Evolutionary conservation across 2,329 filamentous ascomycete species (phyloP).

Genomic region (Phialemonium atrogriseum): DNA sequence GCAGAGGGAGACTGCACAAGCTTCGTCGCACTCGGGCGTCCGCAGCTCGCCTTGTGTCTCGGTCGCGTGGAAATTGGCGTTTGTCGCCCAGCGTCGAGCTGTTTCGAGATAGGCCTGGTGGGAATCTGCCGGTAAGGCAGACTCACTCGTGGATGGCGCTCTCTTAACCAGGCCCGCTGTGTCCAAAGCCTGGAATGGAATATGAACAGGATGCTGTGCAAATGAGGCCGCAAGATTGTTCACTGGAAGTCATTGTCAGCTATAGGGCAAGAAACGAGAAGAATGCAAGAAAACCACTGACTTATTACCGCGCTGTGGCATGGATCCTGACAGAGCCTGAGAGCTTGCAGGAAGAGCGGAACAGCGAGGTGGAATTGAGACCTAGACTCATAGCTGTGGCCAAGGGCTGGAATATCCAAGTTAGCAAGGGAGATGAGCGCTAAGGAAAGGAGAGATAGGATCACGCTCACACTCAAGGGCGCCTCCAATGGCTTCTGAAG

Average conservation of each 20-base stretch:
- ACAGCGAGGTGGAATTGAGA: constrained; percentile 73
- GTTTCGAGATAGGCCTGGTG: constrained; percentile 57
- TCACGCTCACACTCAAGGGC: constrained; percentile 54
- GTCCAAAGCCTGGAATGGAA: constrained; percentile 22
- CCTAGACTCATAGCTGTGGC: constrained; percentile 64
- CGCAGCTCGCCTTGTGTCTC: constrained; percentile 58
- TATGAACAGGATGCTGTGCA: constrained; percentile 52
- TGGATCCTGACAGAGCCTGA: constrained; percentile 54
- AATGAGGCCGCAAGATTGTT: constrained; percentile 72
- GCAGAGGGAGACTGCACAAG: constrained; percentile 75
- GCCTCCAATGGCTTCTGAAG: constrained; percentile 62
- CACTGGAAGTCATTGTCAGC: constrained; percentile 37
- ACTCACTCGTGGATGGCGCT: constrained; percentile 14
- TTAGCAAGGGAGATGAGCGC: constrained; percentile 15
- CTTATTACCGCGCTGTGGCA: constrained; percentile 78
- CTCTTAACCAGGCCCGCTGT: constrained; percentile 10
- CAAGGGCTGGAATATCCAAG: constrained; percentile 48
- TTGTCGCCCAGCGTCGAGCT: constrained; percentile 70
- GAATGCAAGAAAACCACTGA: constrained; percentile 29
- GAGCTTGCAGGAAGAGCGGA: constrained; percentile 78
- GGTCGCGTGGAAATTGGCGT: constrained; percentile 60
- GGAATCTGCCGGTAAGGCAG: constrained; percentile 32
- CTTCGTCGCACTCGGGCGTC: constrained; percentile 73
- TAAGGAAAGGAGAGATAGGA: constrained; percentile 2
- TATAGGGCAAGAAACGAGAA: background rate